These are phyloP conservation scores for Pisolithus marmoratus DNA, from an alignment of 768 basidiomycete species.

Conservation along the genomic window DNA sequence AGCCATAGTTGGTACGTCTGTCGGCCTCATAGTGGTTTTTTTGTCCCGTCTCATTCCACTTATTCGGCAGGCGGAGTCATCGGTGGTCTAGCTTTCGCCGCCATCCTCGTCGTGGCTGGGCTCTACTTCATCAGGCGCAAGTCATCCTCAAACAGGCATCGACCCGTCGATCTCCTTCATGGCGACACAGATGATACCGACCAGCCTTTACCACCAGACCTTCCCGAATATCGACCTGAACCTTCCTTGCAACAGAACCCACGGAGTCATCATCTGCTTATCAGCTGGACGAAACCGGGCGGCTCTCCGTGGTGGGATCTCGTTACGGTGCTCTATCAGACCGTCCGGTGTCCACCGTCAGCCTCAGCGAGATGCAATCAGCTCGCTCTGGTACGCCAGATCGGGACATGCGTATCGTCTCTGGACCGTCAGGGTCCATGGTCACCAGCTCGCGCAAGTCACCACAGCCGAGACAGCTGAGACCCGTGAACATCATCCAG, in stretches of 20 bases:
- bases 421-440: conserved; percentile 16
- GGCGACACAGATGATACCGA: conserved; percentile 49
- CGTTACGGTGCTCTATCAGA: conserved; percentile 23
- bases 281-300: conserved; percentile 23
- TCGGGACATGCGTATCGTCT: not conserved
- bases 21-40: not conserved
- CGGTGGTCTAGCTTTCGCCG: conserved; percentile 50
- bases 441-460: conserved; percentile 30
- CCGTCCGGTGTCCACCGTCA: conserved; percentile 22
- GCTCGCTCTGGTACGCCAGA: not conserved
- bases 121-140: conserved; percentile 50
- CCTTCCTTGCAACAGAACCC: conserved; percentile 66
- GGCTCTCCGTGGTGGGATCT: conserved; percentile 14
- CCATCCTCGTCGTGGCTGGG: conserved; percentile 36
- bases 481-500: conserved; percentile 76
- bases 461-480: conserved; percentile 42
- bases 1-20: conserved; percentile 32
- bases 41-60: conserved; percentile 5
- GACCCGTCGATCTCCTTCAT: conserved; percentile 63
- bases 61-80: conserved; percentile 41
- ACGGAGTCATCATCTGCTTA: conserved; percentile 38
- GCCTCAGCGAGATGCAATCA: not conserved
- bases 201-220: conserved; percentile 36
- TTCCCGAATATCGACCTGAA: conserved; percentile 69
- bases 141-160: conserved; percentile 41